Conservation (phyloP, 345 rosid genomes). For the Lepidium didymum region DNA sequence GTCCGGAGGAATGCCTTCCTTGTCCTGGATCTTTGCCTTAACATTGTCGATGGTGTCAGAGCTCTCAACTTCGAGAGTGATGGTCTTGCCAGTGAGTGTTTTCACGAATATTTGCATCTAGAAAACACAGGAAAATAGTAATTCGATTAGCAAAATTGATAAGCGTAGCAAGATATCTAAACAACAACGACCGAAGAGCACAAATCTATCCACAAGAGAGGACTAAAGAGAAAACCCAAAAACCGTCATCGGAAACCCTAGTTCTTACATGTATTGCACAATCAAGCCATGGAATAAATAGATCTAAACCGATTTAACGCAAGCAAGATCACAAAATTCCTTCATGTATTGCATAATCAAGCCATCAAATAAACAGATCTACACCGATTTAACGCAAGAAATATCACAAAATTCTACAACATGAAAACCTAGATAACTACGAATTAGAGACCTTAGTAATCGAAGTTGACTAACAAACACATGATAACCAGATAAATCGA, state of each 20-base stretch:
- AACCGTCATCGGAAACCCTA: not conserved
- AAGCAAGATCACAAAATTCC: not conserved
- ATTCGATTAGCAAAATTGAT: not conserved
- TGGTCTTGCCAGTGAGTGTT: conserved; percentile 29
- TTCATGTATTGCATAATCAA: not conserved
- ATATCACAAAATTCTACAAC: not conserved
- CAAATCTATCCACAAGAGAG: not conserved
- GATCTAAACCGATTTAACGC: not conserved
- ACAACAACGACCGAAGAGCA: not conserved
- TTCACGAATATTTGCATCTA: conserved; percentile 36
- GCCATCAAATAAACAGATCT: not conserved
- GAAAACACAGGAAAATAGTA: not conserved
- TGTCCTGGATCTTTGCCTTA: conserved; percentile 26
- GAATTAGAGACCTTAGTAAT: not conserved
- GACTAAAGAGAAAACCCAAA: not conserved
- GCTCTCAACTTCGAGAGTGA: conserved; percentile 24
- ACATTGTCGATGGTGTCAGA: conserved; percentile 25
- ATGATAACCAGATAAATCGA: not conserved
- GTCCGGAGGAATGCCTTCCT: conserved; percentile 27
- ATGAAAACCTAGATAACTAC: not conserved
- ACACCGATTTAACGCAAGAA: not conserved
- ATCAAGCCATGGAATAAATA: not conserved
- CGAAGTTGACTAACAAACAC: not conserved
- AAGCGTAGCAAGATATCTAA: not conserved
- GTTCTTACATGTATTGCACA: not conserved